These are phyloP conservation scores for Solanum acaule DNA, from an alignment of 257 asterid species.

Conservation along the genomic window DNA sequence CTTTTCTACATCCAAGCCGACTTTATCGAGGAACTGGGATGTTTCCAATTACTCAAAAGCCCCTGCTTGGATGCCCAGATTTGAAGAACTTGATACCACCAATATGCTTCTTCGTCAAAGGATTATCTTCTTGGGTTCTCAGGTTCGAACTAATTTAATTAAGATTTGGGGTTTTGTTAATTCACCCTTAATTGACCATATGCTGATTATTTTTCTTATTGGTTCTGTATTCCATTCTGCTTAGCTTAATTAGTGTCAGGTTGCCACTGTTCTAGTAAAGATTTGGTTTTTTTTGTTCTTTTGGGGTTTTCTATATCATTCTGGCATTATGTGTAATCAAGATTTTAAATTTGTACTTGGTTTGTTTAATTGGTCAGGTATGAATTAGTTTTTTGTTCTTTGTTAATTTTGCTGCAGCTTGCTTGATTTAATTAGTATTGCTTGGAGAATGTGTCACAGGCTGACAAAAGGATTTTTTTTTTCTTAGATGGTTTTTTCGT, in stretches of 20 bases:
- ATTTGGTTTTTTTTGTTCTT: neutral
- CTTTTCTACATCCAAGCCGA: slow-evolving; percentile 2
- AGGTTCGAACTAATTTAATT: slow-evolving; percentile 25
- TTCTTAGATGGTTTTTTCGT: neutral
- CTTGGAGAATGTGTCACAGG: neutral
- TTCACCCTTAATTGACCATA: neutral
- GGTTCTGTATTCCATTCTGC: neutral
- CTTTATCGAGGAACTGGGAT: slow-evolving; percentile 51
- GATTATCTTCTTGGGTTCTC: slow-evolving; percentile 82
- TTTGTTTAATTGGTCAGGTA: neutral
- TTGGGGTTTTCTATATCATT: neutral
- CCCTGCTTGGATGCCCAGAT: slow-evolving; percentile 85
- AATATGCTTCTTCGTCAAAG: slow-evolving; percentile 98
- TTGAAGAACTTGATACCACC: slow-evolving; percentile 94
- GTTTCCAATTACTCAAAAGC: slow-evolving; percentile 47
- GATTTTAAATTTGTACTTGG: neutral
- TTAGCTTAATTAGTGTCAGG: neutral
- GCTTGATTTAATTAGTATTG: neutral
- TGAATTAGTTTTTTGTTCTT: neutral
- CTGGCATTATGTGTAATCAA: neutral
- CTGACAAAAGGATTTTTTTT: neutral
- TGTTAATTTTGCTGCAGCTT: neutral
- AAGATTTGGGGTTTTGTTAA: neutral
- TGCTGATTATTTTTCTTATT: neutral
- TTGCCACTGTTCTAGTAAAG: neutral